Evolutionary conservation across 179 eudicot genomes (phyloP).

Genomic region (Carnegiea gigantea): DNA sequence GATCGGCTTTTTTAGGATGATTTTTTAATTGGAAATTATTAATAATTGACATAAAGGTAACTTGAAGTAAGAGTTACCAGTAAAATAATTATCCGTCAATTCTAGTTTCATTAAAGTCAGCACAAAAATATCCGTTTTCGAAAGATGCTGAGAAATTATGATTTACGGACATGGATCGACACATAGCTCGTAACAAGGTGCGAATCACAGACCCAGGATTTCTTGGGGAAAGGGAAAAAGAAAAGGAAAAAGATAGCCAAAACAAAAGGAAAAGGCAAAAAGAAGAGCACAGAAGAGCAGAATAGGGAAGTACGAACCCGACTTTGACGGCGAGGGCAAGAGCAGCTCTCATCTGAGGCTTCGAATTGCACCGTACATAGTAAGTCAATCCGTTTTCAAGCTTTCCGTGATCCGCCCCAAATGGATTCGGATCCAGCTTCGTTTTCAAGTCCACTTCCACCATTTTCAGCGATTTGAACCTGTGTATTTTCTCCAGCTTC

Average conservation of each 20-base stretch:
- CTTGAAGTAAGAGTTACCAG: no score
- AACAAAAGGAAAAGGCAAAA: neutral
- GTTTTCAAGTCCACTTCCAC: conserved; percentile 43
- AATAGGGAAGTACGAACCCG: conserved; percentile 45
- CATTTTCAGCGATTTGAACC: conserved; percentile 58
- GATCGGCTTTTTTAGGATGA: no score
- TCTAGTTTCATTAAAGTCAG: no score
- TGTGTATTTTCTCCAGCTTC: conserved; percentile 42
- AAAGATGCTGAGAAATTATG: no score
- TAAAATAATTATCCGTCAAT: no score
- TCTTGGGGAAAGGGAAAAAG: neutral
- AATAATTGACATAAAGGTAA: no score
- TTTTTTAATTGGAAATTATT: no score
- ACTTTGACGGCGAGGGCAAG: conserved; percentile 84
- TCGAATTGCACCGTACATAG: conserved; percentile 72
- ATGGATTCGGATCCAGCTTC: conserved; percentile 41
- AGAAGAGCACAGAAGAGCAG: neutral
- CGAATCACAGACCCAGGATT: no score
- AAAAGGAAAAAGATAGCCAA: no score
- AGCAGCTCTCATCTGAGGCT: conserved; percentile 79
- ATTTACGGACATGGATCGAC: no score
- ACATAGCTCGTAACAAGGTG: no score
- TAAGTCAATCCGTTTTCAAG: conserved; percentile 66
- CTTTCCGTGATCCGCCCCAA: conserved; percentile 57
- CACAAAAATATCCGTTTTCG: no score